Conservation (phyloP, 2,329 filamentous ascomycete species). For the Didymella sp. region DNA sequence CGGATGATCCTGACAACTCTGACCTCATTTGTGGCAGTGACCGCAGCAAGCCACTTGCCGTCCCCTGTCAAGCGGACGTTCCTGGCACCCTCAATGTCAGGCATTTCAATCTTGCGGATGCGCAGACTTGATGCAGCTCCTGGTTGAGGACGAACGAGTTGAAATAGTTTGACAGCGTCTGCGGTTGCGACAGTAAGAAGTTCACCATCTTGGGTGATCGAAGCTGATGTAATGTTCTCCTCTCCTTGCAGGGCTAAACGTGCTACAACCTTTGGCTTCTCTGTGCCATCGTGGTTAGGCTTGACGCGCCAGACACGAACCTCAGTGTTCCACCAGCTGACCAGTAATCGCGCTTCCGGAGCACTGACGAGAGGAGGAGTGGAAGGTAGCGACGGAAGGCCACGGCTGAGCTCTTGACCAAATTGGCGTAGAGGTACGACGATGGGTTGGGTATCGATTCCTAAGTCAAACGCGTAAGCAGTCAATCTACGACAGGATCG, state of each 20-base stretch:
- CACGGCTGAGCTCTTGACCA: constrained; percentile 80
- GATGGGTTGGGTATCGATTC: constrained; percentile 83
- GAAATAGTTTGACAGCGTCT: constrained; percentile 78
- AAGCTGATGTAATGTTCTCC: constrained; percentile 79
- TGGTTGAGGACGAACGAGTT: constrained; percentile 62
- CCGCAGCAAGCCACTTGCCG: constrained; percentile 70
- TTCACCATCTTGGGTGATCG: constrained; percentile 74
- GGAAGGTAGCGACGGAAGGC: constrained; percentile 84
- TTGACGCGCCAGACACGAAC: constrained; percentile 79
- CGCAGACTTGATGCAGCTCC: constrained; percentile 67
- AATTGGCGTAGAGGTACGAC: constrained; percentile 80
- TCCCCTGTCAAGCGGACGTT: constrained; percentile 73
- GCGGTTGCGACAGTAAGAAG: constrained; percentile 79
- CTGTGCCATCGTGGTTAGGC: constrained; percentile 54
- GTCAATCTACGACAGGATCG: constrained; percentile 35
- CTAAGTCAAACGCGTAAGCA: constrained; percentile 52
- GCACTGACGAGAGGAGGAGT: constrained; percentile 76
- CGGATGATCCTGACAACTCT: constrained; percentile 56
- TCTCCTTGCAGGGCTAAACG: constrained; percentile 63
- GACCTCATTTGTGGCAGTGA: constrained; percentile 55
- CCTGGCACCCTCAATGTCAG: constrained; percentile 71
- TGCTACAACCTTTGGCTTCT: constrained; percentile 53
- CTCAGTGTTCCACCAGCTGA: constrained; percentile 92
- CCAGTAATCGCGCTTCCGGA: constrained; percentile 73
- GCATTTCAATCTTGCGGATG: constrained; percentile 73